Base-by-base conservation (phyloP, 805 yeast species). In the Kazachstania africana region DNA sequence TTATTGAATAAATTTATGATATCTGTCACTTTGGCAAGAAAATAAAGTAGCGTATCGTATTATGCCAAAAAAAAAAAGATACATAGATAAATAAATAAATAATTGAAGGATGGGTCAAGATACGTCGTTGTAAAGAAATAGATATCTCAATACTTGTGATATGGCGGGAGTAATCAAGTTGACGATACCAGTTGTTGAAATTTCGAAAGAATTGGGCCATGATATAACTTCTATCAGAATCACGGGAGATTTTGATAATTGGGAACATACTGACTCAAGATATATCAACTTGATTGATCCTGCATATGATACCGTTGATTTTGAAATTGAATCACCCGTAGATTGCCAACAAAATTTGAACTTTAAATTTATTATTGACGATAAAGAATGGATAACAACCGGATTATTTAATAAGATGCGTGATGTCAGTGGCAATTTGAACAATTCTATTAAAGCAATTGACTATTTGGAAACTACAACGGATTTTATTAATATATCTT, bases 161-260 rank as follows among this genome's bases (percentile, higher is more conserved):
- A n/a, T n/a, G n/a, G n/a, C n/a, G n/a, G n/a, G n/a, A n/a, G n/a
- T n/a, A n/a, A n/a, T n/a, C n/a, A n/a, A n/a, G n/a, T n/a, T n/a
- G n/a, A n/a, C n/a, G n/a, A n/a, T n/a, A n/a, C n/a, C n/a, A n/a
- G n/a, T n/a, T n/a, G n/a, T n/a, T n/a, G n/a, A n/a, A n/a, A n/a
- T n/a, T n/a, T n/a, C n/a, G n/a, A n/a, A n/a, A n/a, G n/a, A n/a
- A n/a, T n/a, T n/a, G n/a, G n/a, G n/a, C n/a, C n/a, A n/a, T n/a
- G n/a, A n/a, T n/a, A n/a, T n/a, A n/a, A n/a, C n/a, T n/a, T n/a
- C n/a, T n/a, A n/a, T n/a, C n/a, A n/a, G n/a, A n/a, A n/a, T 51
- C 5, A 48, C 57, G 3, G 57, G 55, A 4, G 53, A 48, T 21
- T 48, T 50, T 30, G 51, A 50, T 32, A 38, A 49, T 26, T 51